Evolutionary conservation across 1,139 yeast genomes (phyloP), one percentile per base, ranked within the genome.

Genomic region (Candida tropicalis): DNA sequence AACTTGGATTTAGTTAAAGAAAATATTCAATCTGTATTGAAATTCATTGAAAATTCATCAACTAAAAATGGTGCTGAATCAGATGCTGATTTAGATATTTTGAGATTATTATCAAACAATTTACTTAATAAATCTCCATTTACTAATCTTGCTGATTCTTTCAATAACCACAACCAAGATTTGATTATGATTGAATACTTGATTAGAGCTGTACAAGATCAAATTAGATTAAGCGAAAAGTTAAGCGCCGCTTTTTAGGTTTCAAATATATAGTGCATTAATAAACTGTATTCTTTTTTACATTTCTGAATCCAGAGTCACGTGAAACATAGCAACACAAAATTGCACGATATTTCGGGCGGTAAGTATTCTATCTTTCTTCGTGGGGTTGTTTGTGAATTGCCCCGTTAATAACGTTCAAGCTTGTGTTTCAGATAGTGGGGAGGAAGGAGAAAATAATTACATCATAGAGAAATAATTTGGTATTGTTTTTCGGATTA

Each of bases 201-300:
- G 67, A 86, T 96, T 47, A 83, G 85, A 58, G 88, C 95, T 42
- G 84, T 89, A 56, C 87, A 86, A 70, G 87, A 90, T 52, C 97
- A 89, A 68, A 77, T 87, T 53, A 93, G 86, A 60, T 75, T 86
- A 58, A 82, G 90, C 59, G 84, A 90, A 38, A 81, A 87, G 63
- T 77, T 87, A 59, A 83, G 34, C 17, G 34, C 34, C 10, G 22
- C 34, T 31, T 31, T 31, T n/a, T 31, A 31, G 22, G 15, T 16
- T 31, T 10, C 17, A 28, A 28, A 20, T 20, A 20, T 20, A 20
- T 20, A 20, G 23, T 31, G 23, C 34, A 31, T 31, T 31, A 31
- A 16, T 31, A 31, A 31, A 16, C 4, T 31, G 17, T 29, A 16
- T 29, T 12, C 15, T 16, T 11, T 29, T 3, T 31, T 31, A 2